Percentiles rank a stretch among this genome's conserved stretches.
phyloP scores from a whole-genome alignment of 2,329 filamentous ascomycete species.

The Aspergillus sp. region DNA sequence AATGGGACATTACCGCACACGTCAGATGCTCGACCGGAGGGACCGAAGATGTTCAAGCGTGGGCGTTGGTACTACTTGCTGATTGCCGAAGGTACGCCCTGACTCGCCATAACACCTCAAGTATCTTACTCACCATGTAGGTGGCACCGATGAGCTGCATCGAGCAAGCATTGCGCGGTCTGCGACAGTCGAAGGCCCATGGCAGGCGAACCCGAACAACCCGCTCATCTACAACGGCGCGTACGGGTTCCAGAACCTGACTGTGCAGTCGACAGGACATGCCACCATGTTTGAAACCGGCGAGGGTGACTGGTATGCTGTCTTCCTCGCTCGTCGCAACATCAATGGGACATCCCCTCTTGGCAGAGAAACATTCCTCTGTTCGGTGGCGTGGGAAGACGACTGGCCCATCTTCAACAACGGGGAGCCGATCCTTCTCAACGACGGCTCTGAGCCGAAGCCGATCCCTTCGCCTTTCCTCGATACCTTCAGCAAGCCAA shows the following conservation, averaged over 20 bases:
- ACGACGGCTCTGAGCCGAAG: neutral
- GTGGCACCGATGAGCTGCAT: slow-evolving; percentile 5
- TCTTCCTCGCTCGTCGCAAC: slow-evolving; percentile 4
- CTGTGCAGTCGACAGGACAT: slow-evolving; percentile 11
- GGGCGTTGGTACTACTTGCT: slow-evolving; percentile 3
- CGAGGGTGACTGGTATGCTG: neutral
- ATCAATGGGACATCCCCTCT: slow-evolving; percentile 1
- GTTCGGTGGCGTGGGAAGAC: neutral
- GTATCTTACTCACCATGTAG: neutral
- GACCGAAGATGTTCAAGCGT: neutral
- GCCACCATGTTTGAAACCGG: neutral
- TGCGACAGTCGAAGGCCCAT: neutral
- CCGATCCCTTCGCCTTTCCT: neutral
- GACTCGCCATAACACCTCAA: neutral
- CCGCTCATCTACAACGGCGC: slow-evolving; percentile 12
- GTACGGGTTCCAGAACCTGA: slow-evolving; percentile 3
- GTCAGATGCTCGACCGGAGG: slow-evolving; percentile 1
- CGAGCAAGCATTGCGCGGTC: slow-evolving; percentile 11
- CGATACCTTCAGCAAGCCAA: neutral
- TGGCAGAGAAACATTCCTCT: slow-evolving; percentile 11
- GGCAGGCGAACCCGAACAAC: neutral
- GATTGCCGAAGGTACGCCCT: slow-evolving; percentile 3
- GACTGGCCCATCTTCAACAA: slow-evolving; percentile 11
- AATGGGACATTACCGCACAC: slow-evolving; percentile 5
- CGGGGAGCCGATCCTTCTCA: neutral